phyloP scores from a whole-genome alignment of 2,329 filamentous ascomycete species.

The Atkinsonella texensis region DNA sequence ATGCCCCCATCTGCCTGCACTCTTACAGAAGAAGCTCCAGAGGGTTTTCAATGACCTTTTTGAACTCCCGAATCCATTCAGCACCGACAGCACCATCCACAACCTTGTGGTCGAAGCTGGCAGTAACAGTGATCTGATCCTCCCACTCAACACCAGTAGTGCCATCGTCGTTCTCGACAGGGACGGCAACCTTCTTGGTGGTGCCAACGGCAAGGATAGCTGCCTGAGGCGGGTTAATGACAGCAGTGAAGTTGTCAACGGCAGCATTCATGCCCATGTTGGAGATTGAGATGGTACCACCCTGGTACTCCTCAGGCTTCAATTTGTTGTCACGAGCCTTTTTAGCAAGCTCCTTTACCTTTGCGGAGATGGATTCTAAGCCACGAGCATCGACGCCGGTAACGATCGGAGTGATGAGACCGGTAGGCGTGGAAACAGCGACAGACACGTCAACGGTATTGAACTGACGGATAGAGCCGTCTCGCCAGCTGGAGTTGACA shows the following conservation, averaged over 20 bases:
- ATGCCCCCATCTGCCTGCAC: background rate
- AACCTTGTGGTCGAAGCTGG: conserved; percentile 97
- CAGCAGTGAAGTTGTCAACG: conserved; percentile 91
- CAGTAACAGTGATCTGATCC: conserved; percentile 91
- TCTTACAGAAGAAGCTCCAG: conserved; percentile 80
- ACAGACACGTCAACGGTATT: conserved; percentile 90
- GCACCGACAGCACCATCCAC: conserved; percentile 92
- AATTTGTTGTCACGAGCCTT: conserved; percentile 94
- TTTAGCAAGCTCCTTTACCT: conserved; percentile 95
- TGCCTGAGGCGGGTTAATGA: conserved; percentile 98
- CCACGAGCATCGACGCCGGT: conserved; percentile 78
- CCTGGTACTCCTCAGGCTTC: conserved; percentile 99
- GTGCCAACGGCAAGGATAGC: conserved; percentile 91
- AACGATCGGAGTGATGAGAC: conserved; percentile 96
- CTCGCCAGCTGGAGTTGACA: conserved; percentile 92
- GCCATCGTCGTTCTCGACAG: conserved; percentile 74
- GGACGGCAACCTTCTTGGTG: conserved; percentile 87
- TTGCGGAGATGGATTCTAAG: conserved; percentile 73
- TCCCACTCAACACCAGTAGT: conserved; percentile 72
- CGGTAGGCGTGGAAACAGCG: conserved; percentile 82
- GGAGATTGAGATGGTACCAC: conserved; percentile 96
- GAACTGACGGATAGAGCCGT: conserved; percentile 84
- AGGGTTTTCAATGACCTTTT: conserved; percentile 96
- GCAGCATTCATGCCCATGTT: conserved; percentile 99
- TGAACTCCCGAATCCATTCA: conserved; percentile 93